Evolutionary conservation across 768 basidiomycete genomes (phyloP).

Genomic region (Calvatia gigantea): DNA sequence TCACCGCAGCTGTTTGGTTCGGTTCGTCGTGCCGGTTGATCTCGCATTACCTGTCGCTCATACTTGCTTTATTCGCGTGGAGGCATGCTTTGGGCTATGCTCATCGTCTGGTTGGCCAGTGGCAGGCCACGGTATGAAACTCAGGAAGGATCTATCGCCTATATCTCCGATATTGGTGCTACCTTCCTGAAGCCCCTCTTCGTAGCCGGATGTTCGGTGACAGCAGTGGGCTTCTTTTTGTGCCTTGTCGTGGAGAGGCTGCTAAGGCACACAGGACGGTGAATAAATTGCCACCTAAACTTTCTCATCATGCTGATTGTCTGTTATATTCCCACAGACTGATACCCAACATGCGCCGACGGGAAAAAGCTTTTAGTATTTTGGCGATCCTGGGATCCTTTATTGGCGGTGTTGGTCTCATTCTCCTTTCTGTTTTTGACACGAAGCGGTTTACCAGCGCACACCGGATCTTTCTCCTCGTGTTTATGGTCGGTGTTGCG

Average conservation of each 20-base stretch:
- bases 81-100: slow-evolving; percentile 64
- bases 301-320: background rate
- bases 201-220: slow-evolving; percentile 59
- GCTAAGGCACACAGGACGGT: slow-evolving; percentile 64
- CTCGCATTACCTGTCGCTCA: background rate
- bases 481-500: slow-evolving; percentile 72
- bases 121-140: slow-evolving; percentile 59
- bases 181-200: slow-evolving; percentile 73
- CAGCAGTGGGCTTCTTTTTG: slow-evolving; percentile 57
- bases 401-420: slow-evolving; percentile 62
- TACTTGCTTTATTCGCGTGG: background rate
- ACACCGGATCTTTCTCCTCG: slow-evolving; percentile 61
- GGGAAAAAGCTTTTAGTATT: slow-evolving; percentile 50
- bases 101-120: slow-evolving; percentile 68
- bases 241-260: slow-evolving; percentile 59
- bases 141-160: slow-evolving; percentile 56
- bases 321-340: slow-evolving; percentile 35
- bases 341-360: slow-evolving; percentile 51
- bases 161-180: slow-evolving; percentile 79
- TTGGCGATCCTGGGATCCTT: slow-evolving; percentile 61
- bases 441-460: slow-evolving; percentile 46
- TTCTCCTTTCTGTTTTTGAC: slow-evolving; percentile 70
- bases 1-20: slow-evolving; percentile 65
- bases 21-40: slow-evolving; percentile 28
- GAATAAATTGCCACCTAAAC: slow-evolving; percentile 14